phyloP scores from a whole-genome alignment of 768 basidiomycete species.

The Pulveroboletus sp. region DNA sequence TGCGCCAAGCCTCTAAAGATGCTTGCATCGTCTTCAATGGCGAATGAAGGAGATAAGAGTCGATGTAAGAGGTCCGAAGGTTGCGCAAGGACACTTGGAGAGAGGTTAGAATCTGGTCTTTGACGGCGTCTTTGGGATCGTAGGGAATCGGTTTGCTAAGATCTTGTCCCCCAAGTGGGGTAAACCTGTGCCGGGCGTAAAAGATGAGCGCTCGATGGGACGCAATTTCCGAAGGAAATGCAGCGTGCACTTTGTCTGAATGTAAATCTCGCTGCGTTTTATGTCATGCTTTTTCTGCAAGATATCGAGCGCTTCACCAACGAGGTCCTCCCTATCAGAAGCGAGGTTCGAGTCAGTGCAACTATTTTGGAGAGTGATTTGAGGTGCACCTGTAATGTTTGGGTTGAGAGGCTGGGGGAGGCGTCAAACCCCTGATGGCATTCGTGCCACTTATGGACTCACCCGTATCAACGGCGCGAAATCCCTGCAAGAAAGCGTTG shows the following conservation, averaged over 20 bases:
- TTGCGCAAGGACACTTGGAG: slow-evolving; percentile 62
- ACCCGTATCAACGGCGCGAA: slow-evolving; percentile 83
- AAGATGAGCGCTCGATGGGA: slow-evolving; percentile 1
- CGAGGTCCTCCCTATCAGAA: slow-evolving; percentile 63
- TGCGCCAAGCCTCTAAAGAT: slow-evolving; percentile 68
- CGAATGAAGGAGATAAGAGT: slow-evolving; percentile 76
- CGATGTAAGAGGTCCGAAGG: slow-evolving; percentile 68
- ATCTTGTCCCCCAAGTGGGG: slow-evolving; percentile 72
- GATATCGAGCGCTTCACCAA: slow-evolving; percentile 65
- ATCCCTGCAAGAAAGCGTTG: slow-evolving; percentile 70
- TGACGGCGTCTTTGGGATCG: slow-evolving; percentile 46
- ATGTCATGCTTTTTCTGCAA: slow-evolving; percentile 56
- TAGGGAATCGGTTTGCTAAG: slow-evolving; percentile 68
- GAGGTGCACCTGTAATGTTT: slow-evolving; percentile 61
- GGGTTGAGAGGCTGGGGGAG: slow-evolving; percentile 54
- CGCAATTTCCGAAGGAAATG: slow-evolving; percentile 1
- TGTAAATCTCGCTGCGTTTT: slow-evolving; percentile 64
- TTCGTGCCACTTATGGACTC: slow-evolving; percentile 21
- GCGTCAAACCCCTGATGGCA: slow-evolving; percentile 15
- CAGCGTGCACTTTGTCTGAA: slow-evolving; percentile 70
- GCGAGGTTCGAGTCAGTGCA: not conserved
- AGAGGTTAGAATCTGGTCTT: slow-evolving; percentile 59
- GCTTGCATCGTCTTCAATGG: slow-evolving; percentile 55
- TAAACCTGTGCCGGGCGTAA: slow-evolving; percentile 48
- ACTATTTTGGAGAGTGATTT: not conserved